These are phyloP conservation scores for Hortaea sp. DNA, from an alignment of 2,329 filamentous ascomycete species.

Conservation along the genomic window DNA sequence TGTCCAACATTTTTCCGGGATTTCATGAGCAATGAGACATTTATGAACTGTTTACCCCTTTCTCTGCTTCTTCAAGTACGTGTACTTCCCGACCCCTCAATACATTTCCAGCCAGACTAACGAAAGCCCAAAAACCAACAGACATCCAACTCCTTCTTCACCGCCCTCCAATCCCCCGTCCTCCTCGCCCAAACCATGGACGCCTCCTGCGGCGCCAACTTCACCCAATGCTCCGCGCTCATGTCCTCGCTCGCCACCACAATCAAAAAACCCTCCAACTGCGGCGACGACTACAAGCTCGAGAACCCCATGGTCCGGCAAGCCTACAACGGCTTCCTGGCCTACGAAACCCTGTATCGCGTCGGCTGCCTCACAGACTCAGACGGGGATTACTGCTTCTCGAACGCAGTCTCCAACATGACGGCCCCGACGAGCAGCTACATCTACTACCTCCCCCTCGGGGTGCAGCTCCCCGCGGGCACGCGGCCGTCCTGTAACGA, in stretches of 20 bases:
- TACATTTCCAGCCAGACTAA: background rate
- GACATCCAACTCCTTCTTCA: constrained; percentile 78
- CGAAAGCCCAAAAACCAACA: constrained; percentile 27
- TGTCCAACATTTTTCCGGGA: constrained; percentile 59
- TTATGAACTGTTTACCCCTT: constrained; percentile 68
- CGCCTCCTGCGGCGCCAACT: constrained; percentile 60
- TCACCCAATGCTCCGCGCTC: constrained; percentile 53
- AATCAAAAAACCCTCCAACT: constrained; percentile 54
- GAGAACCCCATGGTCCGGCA: constrained; percentile 62
- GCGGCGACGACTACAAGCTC: constrained; percentile 57
- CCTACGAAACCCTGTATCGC: constrained; percentile 69
- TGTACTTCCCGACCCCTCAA: too few relatives aligned
- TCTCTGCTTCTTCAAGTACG: constrained; percentile 63
- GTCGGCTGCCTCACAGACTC: constrained; percentile 66
- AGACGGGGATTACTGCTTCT: constrained; percentile 57
- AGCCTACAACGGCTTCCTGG: constrained; percentile 63
- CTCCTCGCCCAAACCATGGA: constrained; percentile 70
- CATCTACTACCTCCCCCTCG: constrained; percentile 78
- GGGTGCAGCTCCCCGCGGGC: constrained; percentile 55
- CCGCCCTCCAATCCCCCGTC: constrained; percentile 59
- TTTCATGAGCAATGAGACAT: constrained; percentile 56
- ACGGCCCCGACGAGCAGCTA: constrained; percentile 62
- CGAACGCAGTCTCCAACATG: constrained; percentile 69
- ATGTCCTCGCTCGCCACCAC: constrained; percentile 56
- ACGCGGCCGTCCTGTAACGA: constrained; percentile 62